Evolutionary conservation across 1,139 yeast genomes (phyloP).

Genomic region (Yamadazyma dendronema): DNA sequence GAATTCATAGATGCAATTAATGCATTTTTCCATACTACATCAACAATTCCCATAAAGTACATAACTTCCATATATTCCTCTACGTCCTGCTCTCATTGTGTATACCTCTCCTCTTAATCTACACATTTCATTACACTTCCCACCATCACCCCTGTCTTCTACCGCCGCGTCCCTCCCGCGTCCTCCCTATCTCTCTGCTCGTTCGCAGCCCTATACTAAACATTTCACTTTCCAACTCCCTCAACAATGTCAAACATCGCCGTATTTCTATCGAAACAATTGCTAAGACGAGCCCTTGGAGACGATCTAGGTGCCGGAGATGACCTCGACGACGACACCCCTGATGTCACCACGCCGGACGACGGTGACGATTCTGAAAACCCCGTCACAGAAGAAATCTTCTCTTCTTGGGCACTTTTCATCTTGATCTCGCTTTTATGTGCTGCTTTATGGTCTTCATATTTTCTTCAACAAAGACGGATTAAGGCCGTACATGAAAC

Average conservation of each 20-base stretch:
- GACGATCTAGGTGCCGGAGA: constrained; percentile 19
- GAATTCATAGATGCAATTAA: too few species aligned
- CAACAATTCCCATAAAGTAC: too few species aligned
- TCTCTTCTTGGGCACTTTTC: constrained; percentile 95
- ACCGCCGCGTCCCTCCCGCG: not conserved
- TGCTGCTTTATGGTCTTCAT: constrained; percentile 92
- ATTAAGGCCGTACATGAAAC: constrained; percentile 97
- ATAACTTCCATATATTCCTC: too few species aligned
- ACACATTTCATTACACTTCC: too few species aligned
- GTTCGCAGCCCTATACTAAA: not conserved
- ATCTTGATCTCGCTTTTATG: constrained; percentile 78
- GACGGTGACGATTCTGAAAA: constrained; percentile 68
- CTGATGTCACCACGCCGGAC: constrained; percentile 52
- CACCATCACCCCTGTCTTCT: too few species aligned
- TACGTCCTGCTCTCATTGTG: too few species aligned
- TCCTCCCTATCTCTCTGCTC: not conserved
- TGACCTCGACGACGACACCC: constrained; percentile 40
- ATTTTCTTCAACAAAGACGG: constrained; percentile 85
- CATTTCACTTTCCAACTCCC: not conserved
- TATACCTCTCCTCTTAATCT: too few species aligned
- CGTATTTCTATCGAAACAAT: constrained; percentile 6
- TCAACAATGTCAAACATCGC: constrained; percentile 6
- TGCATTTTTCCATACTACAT: too few species aligned
- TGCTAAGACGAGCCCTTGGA: constrained; percentile 14
- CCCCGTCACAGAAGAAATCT: constrained; percentile 94